phyloP scores from a whole-genome alignment of 2,329 filamentous ascomycete species.

The Dactylellina cionopaga region DNA sequence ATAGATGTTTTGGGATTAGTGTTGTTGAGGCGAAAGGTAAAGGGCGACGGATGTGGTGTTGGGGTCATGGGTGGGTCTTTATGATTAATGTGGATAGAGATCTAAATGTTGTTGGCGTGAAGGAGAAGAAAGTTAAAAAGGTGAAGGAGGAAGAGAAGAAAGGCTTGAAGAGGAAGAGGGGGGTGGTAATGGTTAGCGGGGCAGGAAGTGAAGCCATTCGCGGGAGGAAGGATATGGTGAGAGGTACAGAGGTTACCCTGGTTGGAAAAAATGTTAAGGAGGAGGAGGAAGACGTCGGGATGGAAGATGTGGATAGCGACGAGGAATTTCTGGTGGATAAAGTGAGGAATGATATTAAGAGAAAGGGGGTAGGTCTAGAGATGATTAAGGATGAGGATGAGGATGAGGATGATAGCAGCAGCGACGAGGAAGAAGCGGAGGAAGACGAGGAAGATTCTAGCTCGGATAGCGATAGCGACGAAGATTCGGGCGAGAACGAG shows the following conservation, averaged over 20 bases:
- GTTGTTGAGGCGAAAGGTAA: conserved; percentile 59
- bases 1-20: conserved; percentile 80
- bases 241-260: conserved; percentile 26
- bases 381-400: conserved; percentile 43
- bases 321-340: conserved; percentile 54
- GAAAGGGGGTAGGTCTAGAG: conserved; percentile 20
- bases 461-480: conserved; percentile 5
- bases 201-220: conserved; percentile 24
- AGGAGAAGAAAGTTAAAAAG: conserved; percentile 17
- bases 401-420: conserved; percentile 13
- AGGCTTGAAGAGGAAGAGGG: conserved; percentile 52
- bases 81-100: conserved; percentile 70
- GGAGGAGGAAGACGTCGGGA: conserved; percentile 26
- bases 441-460: conserved; percentile 42
- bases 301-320: conserved; percentile 58
- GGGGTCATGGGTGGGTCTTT: conserved; percentile 89
- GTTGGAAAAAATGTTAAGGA: conserved; percentile 9
- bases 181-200: conserved; percentile 36
- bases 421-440: conserved; percentile 58
- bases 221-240: conserved; percentile 23
- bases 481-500: conserved; percentile 17
- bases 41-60: conserved; percentile 87
- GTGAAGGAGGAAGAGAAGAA: neutral
- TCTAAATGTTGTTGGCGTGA: conserved; percentile 8
- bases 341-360: conserved; percentile 33